phyloP scores from a whole-genome alignment of 2,329 filamentous ascomycete genomes.

The Fusarium euwallaceae region DNA sequence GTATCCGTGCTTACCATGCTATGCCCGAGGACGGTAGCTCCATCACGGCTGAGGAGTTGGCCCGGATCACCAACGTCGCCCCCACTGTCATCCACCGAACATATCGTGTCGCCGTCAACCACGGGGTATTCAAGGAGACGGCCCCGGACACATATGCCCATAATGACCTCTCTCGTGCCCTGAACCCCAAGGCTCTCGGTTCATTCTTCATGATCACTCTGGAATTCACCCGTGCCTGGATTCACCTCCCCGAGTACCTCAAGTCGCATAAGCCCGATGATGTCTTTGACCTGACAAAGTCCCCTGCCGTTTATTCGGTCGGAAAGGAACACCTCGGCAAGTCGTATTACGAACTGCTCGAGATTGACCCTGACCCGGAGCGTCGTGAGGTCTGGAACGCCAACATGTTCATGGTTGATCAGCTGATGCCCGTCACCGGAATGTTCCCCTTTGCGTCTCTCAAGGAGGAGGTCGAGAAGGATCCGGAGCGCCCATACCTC shows the following conservation, averaged over 20 bases:
- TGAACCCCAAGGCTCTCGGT: slow-evolving; percentile 47
- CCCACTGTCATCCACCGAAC: slow-evolving; percentile 49
- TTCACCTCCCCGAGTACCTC: slow-evolving; percentile 49
- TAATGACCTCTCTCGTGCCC: slow-evolving; percentile 48
- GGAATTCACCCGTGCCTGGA: slow-evolving; percentile 48
- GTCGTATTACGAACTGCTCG: slow-evolving; percentile 53
- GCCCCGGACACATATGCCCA: slow-evolving; percentile 49
- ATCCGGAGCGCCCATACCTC: slow-evolving; percentile 48
- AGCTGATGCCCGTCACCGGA: slow-evolving; percentile 51
- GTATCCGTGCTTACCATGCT: slow-evolving; percentile 44
- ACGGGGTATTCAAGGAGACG: slow-evolving; percentile 49
- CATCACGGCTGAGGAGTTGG: slow-evolving; percentile 39
- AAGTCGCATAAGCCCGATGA: slow-evolving; percentile 49
- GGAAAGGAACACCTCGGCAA: slow-evolving; percentile 50
- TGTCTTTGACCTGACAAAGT: slow-evolving; percentile 49
- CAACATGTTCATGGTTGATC: slow-evolving; percentile 49
- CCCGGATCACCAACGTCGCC: slow-evolving; percentile 46
- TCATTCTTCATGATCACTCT: slow-evolving; percentile 50
- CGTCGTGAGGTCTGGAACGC: slow-evolving; percentile 52
- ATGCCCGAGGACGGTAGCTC: slow-evolving; percentile 44
- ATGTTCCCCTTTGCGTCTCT: slow-evolving; percentile 53
- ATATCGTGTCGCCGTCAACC: slow-evolving; percentile 48
- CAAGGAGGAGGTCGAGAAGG: slow-evolving; percentile 45
- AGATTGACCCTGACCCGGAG: slow-evolving; percentile 46
- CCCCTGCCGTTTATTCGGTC: slow-evolving; percentile 49